These are phyloP conservation scores for Quercus dentata DNA, from an alignment of 306 rosid genomes.

Conservation along the genomic window DNA sequence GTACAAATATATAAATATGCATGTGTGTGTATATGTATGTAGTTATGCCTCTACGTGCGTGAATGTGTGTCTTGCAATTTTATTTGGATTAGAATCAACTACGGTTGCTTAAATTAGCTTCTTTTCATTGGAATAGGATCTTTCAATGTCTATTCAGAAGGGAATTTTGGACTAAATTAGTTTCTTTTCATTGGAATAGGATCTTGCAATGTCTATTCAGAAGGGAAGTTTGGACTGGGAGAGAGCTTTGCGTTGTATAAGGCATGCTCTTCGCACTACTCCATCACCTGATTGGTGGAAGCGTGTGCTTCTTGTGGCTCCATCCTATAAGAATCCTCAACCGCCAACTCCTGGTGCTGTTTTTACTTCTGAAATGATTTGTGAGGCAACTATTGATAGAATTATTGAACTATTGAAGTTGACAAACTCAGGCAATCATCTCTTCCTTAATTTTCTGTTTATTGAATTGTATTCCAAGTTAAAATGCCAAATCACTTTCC, in stretches of 20 bases:
- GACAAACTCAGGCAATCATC: conserved; percentile 80
- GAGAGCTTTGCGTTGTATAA: conserved; percentile 90
- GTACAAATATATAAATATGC: neutral
- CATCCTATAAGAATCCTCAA: conserved; percentile 76
- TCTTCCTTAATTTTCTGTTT: conserved; percentile 12
- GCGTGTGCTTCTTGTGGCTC: conserved; percentile 88
- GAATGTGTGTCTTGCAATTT: conserved; percentile 1
- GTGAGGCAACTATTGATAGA: conserved; percentile 91
- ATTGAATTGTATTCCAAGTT: neutral
- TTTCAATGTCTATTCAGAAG: conserved; percentile 73
- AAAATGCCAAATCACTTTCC: neutral
- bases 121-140: conserved; percentile 55
- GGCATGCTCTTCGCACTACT: conserved; percentile 88
- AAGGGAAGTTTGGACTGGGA: conserved; percentile 99
- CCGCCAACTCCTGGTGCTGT: conserved; percentile 87
- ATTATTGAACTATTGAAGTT: conserved; percentile 81
- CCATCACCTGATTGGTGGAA: conserved; percentile 99
- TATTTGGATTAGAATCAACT: conserved; percentile 18
- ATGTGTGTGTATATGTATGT: neutral
- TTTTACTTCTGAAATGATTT: conserved; percentile 92
- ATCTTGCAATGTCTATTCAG: conserved; percentile 75
- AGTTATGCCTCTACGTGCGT: neutral
- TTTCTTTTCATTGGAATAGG: conserved; percentile 47
- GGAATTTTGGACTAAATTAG: conserved; percentile 74
- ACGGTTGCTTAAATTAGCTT: conserved; percentile 15